These are phyloP conservation scores for Cucurbita maxima DNA, from an alignment of 306 rosid species.

Conservation along the genomic window DNA sequence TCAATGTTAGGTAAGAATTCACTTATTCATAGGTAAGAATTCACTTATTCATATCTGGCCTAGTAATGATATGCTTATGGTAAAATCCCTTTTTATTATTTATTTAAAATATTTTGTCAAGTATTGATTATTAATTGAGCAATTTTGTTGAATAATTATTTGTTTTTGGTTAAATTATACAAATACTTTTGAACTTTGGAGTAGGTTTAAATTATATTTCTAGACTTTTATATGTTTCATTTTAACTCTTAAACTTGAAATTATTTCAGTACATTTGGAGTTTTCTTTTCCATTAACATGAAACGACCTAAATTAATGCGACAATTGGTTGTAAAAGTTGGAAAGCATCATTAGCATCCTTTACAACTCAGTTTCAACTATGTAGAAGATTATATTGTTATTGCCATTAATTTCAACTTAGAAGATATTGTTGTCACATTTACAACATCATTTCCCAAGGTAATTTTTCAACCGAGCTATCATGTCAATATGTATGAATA, in stretches of 20 bases:
- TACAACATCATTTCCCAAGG: background rate
- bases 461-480: background rate
- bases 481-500: too few species aligned
- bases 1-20: constrained; percentile 1
- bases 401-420: too few species aligned
- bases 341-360: too few species aligned
- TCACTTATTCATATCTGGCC: constrained; percentile 1
- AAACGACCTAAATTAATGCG: too few species aligned
- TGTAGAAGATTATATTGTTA: background rate
- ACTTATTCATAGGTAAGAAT: background rate
- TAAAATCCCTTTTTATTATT: background rate
- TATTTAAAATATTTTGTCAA: too few species aligned
- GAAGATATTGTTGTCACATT: background rate
- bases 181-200: too few species aligned
- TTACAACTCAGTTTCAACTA: too few species aligned
- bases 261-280: background rate
- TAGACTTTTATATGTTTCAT: background rate
- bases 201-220: background rate
- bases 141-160: too few species aligned
- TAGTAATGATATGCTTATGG: background rate
- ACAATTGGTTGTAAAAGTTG: too few species aligned
- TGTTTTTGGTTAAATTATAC: background rate
- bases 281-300: too few species aligned
- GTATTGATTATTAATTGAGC: too few species aligned
- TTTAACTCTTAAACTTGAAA: background rate